Evolutionary conservation across 2,329 filamentous ascomycete species (phyloP).

Genomic region (Fusarium austroafricanum): DNA sequence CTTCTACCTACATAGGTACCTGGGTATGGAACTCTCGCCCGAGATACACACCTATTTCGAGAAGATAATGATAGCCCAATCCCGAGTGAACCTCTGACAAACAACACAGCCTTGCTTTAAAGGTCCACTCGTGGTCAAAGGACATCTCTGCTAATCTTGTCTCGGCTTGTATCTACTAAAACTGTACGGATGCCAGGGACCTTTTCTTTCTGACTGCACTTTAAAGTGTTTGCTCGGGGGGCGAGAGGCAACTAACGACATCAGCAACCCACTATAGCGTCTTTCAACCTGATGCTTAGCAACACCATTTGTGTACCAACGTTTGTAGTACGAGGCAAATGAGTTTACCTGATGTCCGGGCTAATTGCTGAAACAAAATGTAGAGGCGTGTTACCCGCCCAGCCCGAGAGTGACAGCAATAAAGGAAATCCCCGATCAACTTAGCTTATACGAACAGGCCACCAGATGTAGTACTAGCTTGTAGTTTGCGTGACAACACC

Average conservation of each 20-base stretch:
- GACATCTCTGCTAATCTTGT: neutral
- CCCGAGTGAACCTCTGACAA: neutral
- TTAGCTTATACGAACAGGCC: neutral
- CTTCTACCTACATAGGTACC: no score
- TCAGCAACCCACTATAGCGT: neutral
- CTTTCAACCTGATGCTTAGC: neutral
- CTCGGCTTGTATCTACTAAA: neutral
- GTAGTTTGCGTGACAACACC: constrained; percentile 17
- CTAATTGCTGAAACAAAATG: constrained; percentile 16
- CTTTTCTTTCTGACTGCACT: neutral
- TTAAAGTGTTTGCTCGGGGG: constrained; percentile 3
- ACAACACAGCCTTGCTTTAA: neutral
- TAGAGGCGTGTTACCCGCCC: constrained; percentile 1
- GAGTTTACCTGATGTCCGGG: neutral
- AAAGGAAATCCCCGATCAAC: constrained; percentile 17
- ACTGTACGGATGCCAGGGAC: neutral
- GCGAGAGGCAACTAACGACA: neutral
- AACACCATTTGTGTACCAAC: neutral
- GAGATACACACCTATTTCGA: neutral
- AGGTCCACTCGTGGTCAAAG: neutral
- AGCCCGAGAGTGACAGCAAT: constrained; percentile 2
- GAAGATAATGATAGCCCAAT: neutral
- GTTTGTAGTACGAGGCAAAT: neutral
- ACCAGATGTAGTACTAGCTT: neutral
- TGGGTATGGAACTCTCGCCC: no score